These are phyloP conservation scores for Erythrophleum fordii DNA, from an alignment of 306 rosid genomes.

Conservation along the genomic window DNA sequence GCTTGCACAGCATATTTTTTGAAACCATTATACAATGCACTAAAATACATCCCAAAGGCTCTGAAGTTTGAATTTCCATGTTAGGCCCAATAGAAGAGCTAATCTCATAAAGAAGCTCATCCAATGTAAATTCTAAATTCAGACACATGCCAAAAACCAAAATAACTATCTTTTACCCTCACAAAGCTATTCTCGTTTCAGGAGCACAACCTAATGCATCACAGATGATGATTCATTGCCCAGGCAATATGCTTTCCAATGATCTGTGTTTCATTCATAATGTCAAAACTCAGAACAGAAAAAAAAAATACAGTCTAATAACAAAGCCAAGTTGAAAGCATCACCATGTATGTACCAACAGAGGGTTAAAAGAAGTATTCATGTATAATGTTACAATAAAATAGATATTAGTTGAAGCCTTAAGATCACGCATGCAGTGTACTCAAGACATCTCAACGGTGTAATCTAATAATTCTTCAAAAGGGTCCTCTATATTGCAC, in stretches of 20 bases:
- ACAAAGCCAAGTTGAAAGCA: background rate
- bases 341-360: background rate
- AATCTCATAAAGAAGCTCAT: background rate
- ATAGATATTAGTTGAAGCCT: background rate
- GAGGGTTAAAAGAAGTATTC: background rate
- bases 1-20: background rate
- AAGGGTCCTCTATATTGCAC: background rate
- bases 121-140: too few relatives aligned
- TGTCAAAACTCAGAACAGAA: background rate
- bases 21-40: background rate
- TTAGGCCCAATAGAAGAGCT: background rate
- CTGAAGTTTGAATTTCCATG: background rate
- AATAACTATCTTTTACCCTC: background rate
- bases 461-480: background rate
- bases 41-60: background rate
- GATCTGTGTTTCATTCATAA: background rate
- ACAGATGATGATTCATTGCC: background rate
- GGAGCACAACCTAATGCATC: background rate
- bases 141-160: background rate
- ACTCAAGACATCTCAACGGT: background rate
- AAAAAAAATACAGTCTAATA: background rate
- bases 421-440: background rate
- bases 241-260: background rate
- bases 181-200: background rate
- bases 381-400: background rate